Base-by-base conservation (phyloP, 129 eudicot genomes). In the Cynara cardunculus region DNA sequence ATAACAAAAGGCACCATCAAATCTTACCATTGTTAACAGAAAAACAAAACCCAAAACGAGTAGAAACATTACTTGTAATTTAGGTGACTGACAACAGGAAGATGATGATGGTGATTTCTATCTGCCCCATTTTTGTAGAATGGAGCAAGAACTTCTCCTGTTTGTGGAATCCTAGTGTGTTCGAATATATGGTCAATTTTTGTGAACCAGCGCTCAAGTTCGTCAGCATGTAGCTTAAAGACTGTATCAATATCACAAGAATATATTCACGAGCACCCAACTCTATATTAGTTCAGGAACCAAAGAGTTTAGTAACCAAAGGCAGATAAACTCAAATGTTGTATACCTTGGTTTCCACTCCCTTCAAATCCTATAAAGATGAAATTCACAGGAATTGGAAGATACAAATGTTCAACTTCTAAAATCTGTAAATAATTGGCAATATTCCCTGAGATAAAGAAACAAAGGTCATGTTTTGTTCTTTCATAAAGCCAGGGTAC, bases 361-460 rank as follows among this genome's bases (percentile, higher is more conserved):
- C 98, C 98, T 80, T 94, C 98, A 77, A 94, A 94, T 79, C 98
- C 98, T 71, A 92, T 86, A 78, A 94, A 94, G 81, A 94, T 87
- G 86, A 94, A 94, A 85, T 94, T 94, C 80, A 94, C 98, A n/a
- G 98, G 98, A 28, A 94, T 88, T 32, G 98, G 97, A 81, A 94
- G 88, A 85, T 94, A 89, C 91, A 94, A 83, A 11, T 89, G 94
- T 74, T 94, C 97, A 82, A 94, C 94, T 92, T 94, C 98, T 74
- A 87, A 84, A 80, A 94, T 93, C 87, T 89, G 89, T 78, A 94
- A 74, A 85, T 94, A 94, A 78, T 84, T 89, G 78, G 96, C 98
- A 82, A 94, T 80, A 79, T 87, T 94, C 72, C 97, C 98, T 94
- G 89, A 71, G 69, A 85, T 80, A 39, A 18, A 73, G 25, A 26